Evolutionary conservation across 805 yeast genomes (phyloP), one percentile per base, ranked within the genome.

Genomic region (Ogataea henricii): DNA sequence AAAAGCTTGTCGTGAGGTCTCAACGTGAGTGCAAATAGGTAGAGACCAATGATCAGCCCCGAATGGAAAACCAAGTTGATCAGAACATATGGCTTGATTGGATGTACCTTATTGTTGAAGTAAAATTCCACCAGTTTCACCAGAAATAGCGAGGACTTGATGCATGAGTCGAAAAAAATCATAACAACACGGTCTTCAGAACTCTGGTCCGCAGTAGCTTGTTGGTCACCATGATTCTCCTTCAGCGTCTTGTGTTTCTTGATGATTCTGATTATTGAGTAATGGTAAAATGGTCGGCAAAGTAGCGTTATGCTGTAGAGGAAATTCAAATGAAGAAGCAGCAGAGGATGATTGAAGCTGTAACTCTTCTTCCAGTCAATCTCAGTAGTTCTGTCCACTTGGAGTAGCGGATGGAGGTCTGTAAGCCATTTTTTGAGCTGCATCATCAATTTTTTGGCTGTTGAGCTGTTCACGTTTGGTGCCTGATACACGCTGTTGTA

Each of bases 201-300:
- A 8, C 25, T 22, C 25, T 22, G 25, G 8, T 22, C 25, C 25
- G 20, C 46, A 10, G 27, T 39, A 27, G 33, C 22, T 27, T 37
- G 38, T 12, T 29, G 23, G 25, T 13, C 34, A 21, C 25, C 52
- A 43, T 25, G 27, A 25, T 29, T 21, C 25, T 36, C 43, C 6
- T n/a, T 47, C n/a, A n/a, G n/a, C n/a, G n/a, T n/a, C 56, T 38
- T 45, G 43, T 38, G 53, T 46, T 42, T 53, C 58, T 37, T 48
- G 43, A 35, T 48, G 37, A 37, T 57, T 51, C 42, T 55, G 46
- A 14, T 38, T 25, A 67, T 58, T 29, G 60, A 47, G 50, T 64
- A 70, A 53, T 71, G 66, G 57, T 70, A 71, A 47, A 72, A 73
- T 5, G 79, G 77, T 16, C 74, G 60, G 32, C 73, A 60, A n/a